Evolutionary conservation across 306 rosid species (phyloP).

Genomic region (Lupinus albus): DNA sequence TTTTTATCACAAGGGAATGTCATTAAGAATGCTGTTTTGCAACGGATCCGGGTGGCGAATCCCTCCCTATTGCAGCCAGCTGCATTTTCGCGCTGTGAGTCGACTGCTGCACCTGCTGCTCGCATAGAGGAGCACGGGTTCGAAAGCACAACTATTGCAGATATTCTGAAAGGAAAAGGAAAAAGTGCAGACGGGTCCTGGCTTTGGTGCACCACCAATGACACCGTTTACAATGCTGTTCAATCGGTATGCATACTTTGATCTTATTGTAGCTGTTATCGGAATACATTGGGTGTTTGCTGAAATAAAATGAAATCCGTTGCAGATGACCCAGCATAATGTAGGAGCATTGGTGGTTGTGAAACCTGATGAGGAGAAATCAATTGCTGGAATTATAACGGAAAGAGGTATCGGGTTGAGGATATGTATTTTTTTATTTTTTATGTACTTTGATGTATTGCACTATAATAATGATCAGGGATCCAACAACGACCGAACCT

Average conservation of each 20-base stretch:
- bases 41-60: constrained; percentile 69
- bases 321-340: constrained; percentile 95
- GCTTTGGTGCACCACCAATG: constrained; percentile 98
- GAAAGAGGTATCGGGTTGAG: constrained; percentile 71
- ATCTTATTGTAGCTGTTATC: constrained; percentile 10
- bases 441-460: not conserved
- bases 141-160: constrained; percentile 88
- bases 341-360: constrained; percentile 98
- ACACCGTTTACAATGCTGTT: constrained; percentile 92
- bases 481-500: too few species aligned
- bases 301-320: constrained; percentile 15
- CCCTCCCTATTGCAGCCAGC: constrained; percentile 70
- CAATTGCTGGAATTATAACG: constrained; percentile 92
- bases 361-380: constrained; percentile 71
- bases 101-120: constrained; percentile 51
- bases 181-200: constrained; percentile 96
- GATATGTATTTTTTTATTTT: not conserved
- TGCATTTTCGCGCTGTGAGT: constrained; percentile 58
- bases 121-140: constrained; percentile 94
- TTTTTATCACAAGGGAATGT: constrained; percentile 63
- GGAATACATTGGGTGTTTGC: constrained; percentile 21
- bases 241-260: constrained; percentile 73
- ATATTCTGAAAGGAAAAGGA: constrained; percentile 76
- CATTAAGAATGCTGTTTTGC: constrained; percentile 75
- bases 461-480: not conserved